Conservation (phyloP, 371 early-diverging fungal species). For the Chytridium lagenaria region DNA sequence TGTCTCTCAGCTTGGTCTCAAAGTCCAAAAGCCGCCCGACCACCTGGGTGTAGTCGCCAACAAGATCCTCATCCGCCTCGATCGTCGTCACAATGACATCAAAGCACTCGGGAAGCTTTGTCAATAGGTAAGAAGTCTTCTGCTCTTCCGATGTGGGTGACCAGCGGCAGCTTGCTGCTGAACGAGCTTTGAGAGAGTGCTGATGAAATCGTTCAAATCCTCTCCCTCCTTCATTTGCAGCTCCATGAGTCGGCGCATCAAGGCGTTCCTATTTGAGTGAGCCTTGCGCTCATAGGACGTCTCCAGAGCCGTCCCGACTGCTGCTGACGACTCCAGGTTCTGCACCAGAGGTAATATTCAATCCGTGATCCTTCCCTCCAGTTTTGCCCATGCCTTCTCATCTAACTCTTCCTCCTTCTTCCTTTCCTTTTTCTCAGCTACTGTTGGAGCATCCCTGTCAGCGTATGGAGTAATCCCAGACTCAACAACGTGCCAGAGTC, state of each 20-base stretch:
- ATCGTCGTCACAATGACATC: background rate
- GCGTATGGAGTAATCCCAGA: background rate
- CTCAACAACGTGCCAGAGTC: background rate
- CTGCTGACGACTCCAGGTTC: no score
- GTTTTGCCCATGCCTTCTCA: no score
- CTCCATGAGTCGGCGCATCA: background rate
- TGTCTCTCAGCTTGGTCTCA: background rate
- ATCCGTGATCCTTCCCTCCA: no score
- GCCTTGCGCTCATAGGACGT: background rate
- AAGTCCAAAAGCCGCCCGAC: background rate
- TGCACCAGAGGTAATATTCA: no score
- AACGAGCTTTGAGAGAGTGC: background rate
- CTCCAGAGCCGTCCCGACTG: no score
- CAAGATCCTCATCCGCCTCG: background rate
- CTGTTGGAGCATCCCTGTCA: no score
- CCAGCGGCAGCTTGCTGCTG: background rate
- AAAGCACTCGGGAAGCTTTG: background rate
- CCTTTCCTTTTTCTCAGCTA: no score
- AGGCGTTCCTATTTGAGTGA: background rate
- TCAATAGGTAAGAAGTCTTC: background rate
- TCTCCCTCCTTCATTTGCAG: background rate
- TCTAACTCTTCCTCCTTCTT: no score
- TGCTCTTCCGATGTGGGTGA: background rate
- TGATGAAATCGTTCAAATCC: background rate
- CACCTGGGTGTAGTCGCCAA: background rate